Percentiles rank a stretch among this genome's conserved stretches.
These are phyloP conservation scores for Phanerochaete carnosa DNA, from an alignment of 768 basidiomycete genomes.

Conservation along the genomic window DNA sequence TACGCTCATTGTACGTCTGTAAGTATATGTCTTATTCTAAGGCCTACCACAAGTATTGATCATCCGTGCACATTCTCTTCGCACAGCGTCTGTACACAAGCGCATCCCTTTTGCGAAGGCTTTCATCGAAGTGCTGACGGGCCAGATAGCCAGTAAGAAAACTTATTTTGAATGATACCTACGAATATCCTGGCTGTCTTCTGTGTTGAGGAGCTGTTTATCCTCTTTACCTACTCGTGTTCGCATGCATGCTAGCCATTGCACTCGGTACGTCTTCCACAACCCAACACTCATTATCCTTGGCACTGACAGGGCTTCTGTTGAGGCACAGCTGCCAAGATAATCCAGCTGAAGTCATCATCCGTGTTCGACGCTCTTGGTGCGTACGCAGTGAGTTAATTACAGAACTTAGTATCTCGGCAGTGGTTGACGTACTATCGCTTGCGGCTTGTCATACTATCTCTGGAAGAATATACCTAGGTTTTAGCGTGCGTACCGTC, in stretches of 20 bases:
- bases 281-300: neutral
- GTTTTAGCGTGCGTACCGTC: conserved; percentile 10
- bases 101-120: neutral
- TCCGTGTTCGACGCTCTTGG: conserved; percentile 1
- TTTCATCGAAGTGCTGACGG: neutral
- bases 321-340: neutral
- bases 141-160: conserved; percentile 13
- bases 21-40: neutral
- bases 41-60: neutral
- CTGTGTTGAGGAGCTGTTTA: conserved; percentile 11
- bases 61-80: conserved; percentile 8
- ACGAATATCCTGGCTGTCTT: conserved; percentile 9
- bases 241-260: neutral
- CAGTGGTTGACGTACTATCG: conserved; percentile 13
- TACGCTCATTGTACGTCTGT: conserved; percentile 5
- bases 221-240: neutral
- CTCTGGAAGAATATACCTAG: conserved; percentile 11
- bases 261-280: neutral
- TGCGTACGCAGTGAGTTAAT: conserved; percentile 14
- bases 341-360: conserved; percentile 13
- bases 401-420: conserved; percentile 8
- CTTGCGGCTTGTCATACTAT: conserved; percentile 2
- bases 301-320: neutral
- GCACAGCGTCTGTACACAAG: conserved; percentile 9
- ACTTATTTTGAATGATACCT: conserved; percentile 6